Evolutionary conservation across 2,329 filamentous ascomycete species (phyloP), one percentile per base, ranked within the genome.

Genomic region (Botrytis fabae): DNA sequence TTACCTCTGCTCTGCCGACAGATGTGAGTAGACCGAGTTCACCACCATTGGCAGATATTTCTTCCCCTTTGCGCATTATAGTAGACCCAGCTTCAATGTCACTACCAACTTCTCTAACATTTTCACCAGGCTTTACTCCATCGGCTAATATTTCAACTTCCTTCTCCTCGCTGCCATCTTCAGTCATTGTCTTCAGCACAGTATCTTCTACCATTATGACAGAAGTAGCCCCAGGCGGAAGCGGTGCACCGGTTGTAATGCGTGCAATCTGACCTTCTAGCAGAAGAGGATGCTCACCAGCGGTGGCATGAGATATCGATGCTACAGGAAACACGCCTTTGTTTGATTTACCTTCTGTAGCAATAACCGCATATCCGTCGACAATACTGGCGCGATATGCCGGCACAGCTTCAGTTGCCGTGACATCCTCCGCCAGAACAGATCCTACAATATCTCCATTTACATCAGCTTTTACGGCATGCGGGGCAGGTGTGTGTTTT

Each of bases 201-300:
- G 96, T 99, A 79, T 98, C 96, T 83, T 99, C 96, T 0, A 99
- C 96, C 94, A 97, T 98, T 64, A 98, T 91, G 8, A 99, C 95
- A 0, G 95, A 92, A 40, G 93, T 97, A 2, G 96, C 94, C 0
- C 95, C 94, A 0, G 91, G 90, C 1, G 96, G 96, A 0, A 99
- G 84, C 18, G 96, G 95, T 9, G 96, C 96, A 0, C 96, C 96
- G 0, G 96, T 99, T 0, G 96, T 99, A 77, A 99, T 97, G 64
- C 96, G 88, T 0, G 95, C 92, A 70, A 98, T 91, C 76, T 94
- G 87, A 0, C 95, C 94, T 48, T 89, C 85, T 71, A 91, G 86
- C 4, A 98, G 84, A 1, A 88, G 82, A 25, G 88, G 85, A 22
- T 88, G 87, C 44, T 92, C 89, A 0, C 91, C 88, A 0, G 94